A percentile compares a stretch with the other conserved stretches of the same genome.
phyloP scores from a whole-genome alignment of 192 early-diverging fungal species.

The Backusella westeae region DNA sequence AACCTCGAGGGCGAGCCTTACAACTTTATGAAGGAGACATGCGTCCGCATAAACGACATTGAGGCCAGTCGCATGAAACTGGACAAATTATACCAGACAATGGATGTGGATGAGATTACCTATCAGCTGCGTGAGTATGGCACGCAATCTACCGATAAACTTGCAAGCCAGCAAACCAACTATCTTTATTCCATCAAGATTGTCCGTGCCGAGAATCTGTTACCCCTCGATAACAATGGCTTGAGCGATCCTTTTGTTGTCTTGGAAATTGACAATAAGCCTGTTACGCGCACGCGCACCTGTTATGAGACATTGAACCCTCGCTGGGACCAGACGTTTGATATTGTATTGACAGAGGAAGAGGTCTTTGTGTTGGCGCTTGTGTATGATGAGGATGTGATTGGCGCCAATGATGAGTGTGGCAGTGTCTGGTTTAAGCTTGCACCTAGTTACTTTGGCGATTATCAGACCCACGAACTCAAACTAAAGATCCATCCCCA shows the following conservation, averaged over 20 bases:
- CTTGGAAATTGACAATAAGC: constrained; percentile 46
- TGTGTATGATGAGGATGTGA: constrained; percentile 55
- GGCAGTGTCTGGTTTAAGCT: constrained; percentile 60
- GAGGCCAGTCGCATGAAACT: constrained; percentile 49
- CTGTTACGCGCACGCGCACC: constrained; percentile 52
- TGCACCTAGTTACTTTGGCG: constrained; percentile 50
- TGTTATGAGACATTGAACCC: constrained; percentile 70
- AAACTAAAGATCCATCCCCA: constrained; percentile 66
- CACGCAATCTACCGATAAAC: constrained; percentile 19
- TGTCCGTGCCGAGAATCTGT: constrained; percentile 62
- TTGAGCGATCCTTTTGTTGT: constrained; percentile 65
- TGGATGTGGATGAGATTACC: constrained; percentile 55
- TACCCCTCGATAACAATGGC: constrained; percentile 59
- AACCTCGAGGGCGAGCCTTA: constrained; percentile 32
- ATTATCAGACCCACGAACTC: constrained; percentile 67
- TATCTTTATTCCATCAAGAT: constrained; percentile 70
- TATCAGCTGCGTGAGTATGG: constrained; percentile 39
- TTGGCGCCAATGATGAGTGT: constrained; percentile 53
- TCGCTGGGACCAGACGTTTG: constrained; percentile 78
- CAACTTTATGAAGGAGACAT: constrained; percentile 50
- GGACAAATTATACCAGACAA: constrained; percentile 52
- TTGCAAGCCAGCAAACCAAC: constrained; percentile 18
- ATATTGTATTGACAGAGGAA: constrained; percentile 54
- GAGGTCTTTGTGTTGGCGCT: constrained; percentile 38
- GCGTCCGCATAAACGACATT: constrained; percentile 57